Evolutionary conservation across 1,139 yeast species (phyloP), one percentile per base, ranked within the genome.

Genomic region (Suhomyces panamericanus): DNA sequence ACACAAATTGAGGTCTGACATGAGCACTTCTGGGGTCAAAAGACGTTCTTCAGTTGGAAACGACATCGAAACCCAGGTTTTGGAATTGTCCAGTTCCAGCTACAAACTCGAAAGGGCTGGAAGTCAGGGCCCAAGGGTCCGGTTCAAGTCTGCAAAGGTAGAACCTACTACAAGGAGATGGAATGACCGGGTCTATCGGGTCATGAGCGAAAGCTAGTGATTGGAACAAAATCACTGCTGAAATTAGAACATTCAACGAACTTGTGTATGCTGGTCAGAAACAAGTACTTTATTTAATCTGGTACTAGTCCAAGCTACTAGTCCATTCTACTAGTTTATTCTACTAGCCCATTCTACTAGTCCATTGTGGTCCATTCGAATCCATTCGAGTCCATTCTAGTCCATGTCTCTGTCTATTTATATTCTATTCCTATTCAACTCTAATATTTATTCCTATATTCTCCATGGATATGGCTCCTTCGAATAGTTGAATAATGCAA

Each of bases 21-120:
- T 77, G 73, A 49, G 63, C 7, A 60, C 62, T 1, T 77, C 77
- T 0, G 70, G 75, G 0, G 53, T 68, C 31, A 63, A 63, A 40
- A 39, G 56, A 30, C 33, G 35, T 11, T 49, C 52, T 1, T 41
- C 47, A 3, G 44, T 20, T 3, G 39, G 42, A 6, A 14, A 14
- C 28, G 44, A 41, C 15, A 9, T 44, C 10, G 42, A 38, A 22
- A 41, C 44, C 14, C 41, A 38, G 11, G 42, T 35, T 9, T 22
- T 44, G 40, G 40, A 41, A 9, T 32, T 36, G 28, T 28, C 40
- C 22, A 37, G 36, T 14, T 32, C 41, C 5, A 42, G 34, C 14
- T 42, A 42, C 29, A 24, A 20, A 9, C 35, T 33, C 34, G 40
- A 31, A 9, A 26, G 36, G 24, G 36, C 17, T 2, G 29, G 10